These are phyloP conservation scores for Hanseniaspora pseudoguilliermondii DNA, from an alignment of 805 yeast species.

Conservation along the genomic window DNA sequence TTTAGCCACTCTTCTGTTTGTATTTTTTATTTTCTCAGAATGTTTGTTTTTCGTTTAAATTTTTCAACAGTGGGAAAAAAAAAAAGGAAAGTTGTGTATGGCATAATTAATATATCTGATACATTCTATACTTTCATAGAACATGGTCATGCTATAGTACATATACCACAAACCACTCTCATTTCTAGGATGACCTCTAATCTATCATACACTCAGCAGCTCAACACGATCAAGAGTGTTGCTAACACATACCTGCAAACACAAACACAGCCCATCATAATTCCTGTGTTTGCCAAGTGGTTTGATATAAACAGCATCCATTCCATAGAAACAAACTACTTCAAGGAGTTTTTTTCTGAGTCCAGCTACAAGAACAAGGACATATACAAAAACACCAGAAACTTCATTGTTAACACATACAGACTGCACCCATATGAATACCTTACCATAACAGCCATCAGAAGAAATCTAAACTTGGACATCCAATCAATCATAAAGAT, in stretches of 20 bases:
- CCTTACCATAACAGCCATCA: conserved; percentile 75
- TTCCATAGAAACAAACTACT: conserved; percentile 64
- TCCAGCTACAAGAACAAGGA: conserved; percentile 61
- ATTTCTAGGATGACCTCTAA: conserved; percentile 17
- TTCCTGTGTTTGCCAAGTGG: conserved; percentile 86
- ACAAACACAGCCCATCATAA: conserved; percentile 72
- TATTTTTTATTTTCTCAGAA: no score
- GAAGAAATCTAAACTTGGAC: conserved; percentile 84
- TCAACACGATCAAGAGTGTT: conserved; percentile 26
- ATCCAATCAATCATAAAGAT: conserved; percentile 79
- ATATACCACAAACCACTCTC: conserved; percentile 12
- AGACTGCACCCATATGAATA: conserved; percentile 82
- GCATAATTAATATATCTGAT: no score
- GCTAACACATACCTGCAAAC: conserved; percentile 25
- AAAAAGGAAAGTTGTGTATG: no score
- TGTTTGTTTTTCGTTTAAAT: no score
- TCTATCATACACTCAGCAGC: conserved; percentile 25
- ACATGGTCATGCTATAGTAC: no score
- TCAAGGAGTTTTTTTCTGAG: conserved; percentile 76
- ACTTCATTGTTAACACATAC: conserved; percentile 79
- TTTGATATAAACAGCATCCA: conserved; percentile 61
- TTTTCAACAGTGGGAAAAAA: no score
- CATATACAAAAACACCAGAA: conserved; percentile 68
- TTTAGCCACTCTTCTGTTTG: no score
- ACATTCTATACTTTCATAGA: no score